Evolutionary conservation across 257 asterid species (phyloP), one percentile per base, ranked within the genome.

Genomic region (Nicotiana attenuata): DNA sequence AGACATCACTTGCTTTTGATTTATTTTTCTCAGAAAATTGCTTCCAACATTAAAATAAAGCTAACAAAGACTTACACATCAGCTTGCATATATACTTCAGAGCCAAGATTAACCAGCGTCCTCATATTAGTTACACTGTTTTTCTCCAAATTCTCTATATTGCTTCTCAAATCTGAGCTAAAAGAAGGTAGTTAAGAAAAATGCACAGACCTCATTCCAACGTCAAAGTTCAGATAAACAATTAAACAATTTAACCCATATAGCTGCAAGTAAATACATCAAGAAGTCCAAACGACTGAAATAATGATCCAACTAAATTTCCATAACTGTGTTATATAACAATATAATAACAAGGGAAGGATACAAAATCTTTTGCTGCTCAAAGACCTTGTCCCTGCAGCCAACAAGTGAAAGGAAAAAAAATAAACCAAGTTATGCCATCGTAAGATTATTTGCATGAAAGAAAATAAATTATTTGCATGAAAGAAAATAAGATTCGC

Each of bases 321-420:
- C 50, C 50, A 41, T 8, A 8, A 41, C 50, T 41, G 24, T 56
- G 60, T 16, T 57, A 50, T 33, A 56, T 45, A 83, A 82, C 29
- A 10, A 45, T 57, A 45, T 41, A 17, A 24, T 67, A 50, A 77
- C 80, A 52, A 45, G 24, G 56, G 73, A 89, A 90, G 99, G 97
- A 95, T 95, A 95, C 99, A 95, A 93, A 81, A 84, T 87, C 89
- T 92, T 93, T 85, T 93, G 98, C 33, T 93, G 93, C 82, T 90
- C 97, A 80, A 95, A 92, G 24, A 95, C 90, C 87, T 92, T 93
- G 88, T 95, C 98, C 95, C 99, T 95, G 97, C 87, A 89, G 64
- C 5, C 63, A 75, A 7, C 26, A 75, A 50, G 45, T 50, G 26
- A 35, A 75, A 15, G 26, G 16, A 16, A 50, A 75, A 17, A 75